Evolutionary conservation across 2,329 filamentous ascomycete species (phyloP).

Genomic region (Stachybotrys chartarum): DNA sequence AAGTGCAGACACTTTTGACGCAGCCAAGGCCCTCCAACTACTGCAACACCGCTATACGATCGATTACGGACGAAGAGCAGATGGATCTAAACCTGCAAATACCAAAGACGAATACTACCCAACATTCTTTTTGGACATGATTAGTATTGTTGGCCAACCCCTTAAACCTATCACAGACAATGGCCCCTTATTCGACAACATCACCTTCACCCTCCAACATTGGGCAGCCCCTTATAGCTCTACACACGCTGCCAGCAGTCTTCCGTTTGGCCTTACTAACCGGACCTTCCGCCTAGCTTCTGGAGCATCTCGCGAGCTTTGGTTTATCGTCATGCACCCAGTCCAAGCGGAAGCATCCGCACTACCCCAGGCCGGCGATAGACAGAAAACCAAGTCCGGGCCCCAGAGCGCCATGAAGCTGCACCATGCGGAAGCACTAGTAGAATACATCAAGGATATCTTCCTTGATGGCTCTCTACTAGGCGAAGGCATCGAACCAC

Average conservation of each 20-base stretch:
- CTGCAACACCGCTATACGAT: neutral
- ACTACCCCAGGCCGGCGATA: neutral
- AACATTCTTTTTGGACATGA: neutral
- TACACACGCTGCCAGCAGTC: neutral
- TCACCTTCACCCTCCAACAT: neutral
- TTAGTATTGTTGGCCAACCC: neutral
- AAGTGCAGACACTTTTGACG: neutral
- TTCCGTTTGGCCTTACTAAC: neutral
- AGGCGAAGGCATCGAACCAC: neutral
- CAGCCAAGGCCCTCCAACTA: neutral
- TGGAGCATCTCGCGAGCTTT: neutral
- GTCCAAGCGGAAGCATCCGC: neutral
- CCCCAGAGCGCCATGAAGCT: neutral
- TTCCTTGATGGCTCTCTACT: neutral
- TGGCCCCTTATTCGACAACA: neutral
- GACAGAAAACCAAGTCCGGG: neutral
- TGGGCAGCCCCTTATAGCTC: constrained; percentile 1
- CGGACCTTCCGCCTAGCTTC: constrained; percentile 1
- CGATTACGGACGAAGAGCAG: neutral
- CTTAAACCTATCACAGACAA: neutral
- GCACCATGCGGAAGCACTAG: neutral
- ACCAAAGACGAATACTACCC: neutral
- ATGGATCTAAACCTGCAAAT: neutral
- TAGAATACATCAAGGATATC: neutral
- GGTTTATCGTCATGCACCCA: constrained; percentile 3